Percentiles rank a stretch among this genome's conserved stretches.
These are phyloP conservation scores for Vinca minor DNA, from an alignment of 257 asterid genomes.

Conservation along the genomic window DNA sequence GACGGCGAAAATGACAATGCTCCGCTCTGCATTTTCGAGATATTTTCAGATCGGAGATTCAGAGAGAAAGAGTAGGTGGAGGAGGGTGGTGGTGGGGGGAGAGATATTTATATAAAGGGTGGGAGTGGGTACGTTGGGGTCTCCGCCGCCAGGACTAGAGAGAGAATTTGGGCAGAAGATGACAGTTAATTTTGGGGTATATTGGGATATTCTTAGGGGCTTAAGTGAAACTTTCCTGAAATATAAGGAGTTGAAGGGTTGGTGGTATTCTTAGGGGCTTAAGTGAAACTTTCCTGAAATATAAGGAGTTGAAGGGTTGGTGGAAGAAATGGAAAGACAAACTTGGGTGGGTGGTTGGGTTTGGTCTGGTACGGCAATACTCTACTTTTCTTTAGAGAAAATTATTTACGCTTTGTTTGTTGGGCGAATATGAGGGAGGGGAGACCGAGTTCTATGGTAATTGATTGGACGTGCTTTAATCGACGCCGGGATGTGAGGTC, in stretches of 20 bases:
- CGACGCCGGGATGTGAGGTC: no score
- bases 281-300: background rate
- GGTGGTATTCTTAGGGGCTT: conserved; percentile 13
- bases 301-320: background rate
- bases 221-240: background rate
- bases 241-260: conserved; percentile 6
- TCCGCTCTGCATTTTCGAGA: conserved; percentile 54
- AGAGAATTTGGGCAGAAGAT: conserved; percentile 16
- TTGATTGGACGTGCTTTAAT: no score
- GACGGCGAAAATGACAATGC: conserved; percentile 48
- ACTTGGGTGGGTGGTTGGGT: no score
- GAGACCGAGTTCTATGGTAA: no score
- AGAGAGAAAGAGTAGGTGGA: background rate
- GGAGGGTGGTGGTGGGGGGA: background rate
- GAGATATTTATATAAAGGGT: background rate
- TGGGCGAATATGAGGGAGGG: no score
- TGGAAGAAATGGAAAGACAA: background rate
- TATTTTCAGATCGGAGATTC: background rate
- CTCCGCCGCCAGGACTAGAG: conserved; percentile 23
- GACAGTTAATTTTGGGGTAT: background rate
- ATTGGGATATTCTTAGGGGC: conserved; percentile 9
- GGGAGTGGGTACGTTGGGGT: conserved; percentile 14
- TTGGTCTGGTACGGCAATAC: no score
- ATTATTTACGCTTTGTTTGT: no score
- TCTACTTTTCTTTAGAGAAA: no score